Base-by-base conservation (phyloP, 2,329 filamentous ascomycete genomes). In the Aspergillus melleus region DNA sequence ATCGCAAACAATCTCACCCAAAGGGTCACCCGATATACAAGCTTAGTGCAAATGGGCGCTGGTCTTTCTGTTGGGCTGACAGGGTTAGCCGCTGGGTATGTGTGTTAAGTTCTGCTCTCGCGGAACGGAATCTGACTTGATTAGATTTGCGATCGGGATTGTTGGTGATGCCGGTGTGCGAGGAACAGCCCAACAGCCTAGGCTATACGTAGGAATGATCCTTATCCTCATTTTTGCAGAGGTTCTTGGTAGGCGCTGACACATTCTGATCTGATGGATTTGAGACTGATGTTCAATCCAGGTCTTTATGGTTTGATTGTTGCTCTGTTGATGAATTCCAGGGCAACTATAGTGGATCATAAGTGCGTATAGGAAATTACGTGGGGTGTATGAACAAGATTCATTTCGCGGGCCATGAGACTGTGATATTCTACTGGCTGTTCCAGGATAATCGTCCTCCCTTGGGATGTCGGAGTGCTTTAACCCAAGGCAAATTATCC, bases 301-400 rank as follows among this genome's bases (percentile, higher is more conserved):
- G 91, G 94, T 95, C 91, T 99, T 61, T 99, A 99, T 83, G 95
- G 95, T 79, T 86, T 99, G 74, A 99, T 99, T 78, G 96, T 99
- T 69, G 95, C 95, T 66, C 90, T 99, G 75, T 88, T 99, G 76
- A 99, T 99, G 96, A 99, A 98, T 90, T 96, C 95, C 61, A 42
- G 2, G 14, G 36, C 36, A 16, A 42, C 12, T 42, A 6, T 16
- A 6, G 36, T 42, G 36, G 36, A 42, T 2, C 14, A 42, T 42
- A 42, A 42, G 36, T 42, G 36, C 16, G 5, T 14, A 16, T 42
- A 42, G 14, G 16, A 36, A 36, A 5, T 11, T 14, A 14, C 5
- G 12, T 36, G 32, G 32, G 32, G 32, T 6, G 8, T 29, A 29
- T 9, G 26, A 29, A 29, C 8, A 29, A 29, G 8, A 29, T 16